Conservation (phyloP, 2,329 filamentous ascomycete species). For the Lecanosticta acicola region DNA sequence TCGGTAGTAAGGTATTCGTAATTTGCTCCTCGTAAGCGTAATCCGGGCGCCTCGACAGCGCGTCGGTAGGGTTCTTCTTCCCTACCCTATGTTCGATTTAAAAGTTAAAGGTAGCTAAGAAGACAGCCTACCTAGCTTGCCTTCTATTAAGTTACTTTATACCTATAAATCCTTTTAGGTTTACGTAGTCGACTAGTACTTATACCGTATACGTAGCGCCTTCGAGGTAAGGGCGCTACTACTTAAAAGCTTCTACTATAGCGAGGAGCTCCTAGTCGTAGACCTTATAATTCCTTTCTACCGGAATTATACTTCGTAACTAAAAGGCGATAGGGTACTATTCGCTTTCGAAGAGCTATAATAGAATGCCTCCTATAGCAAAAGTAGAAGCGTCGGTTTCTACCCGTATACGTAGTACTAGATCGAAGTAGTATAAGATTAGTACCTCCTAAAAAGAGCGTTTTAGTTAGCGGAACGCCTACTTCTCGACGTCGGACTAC, state of each 20-base stretch:
- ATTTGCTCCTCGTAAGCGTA: neutral
- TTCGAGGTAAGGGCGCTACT: constrained; percentile 1
- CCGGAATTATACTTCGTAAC: neutral
- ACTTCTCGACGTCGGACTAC: constrained; percentile 1
- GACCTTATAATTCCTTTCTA: constrained; percentile 2
- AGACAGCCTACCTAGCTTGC: constrained; percentile 5
- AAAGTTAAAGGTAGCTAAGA: constrained; percentile 5
- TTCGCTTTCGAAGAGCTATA: neutral
- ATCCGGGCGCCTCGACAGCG: constrained; percentile 1
- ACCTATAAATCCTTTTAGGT: constrained; percentile 2
- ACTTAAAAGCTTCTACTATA: constrained; percentile 4
- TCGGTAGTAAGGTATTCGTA: constrained; percentile 1
- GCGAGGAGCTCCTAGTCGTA: constrained; percentile 4
- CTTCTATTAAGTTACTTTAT: neutral
- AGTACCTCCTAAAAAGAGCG: neutral
- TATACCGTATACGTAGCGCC: neutral
- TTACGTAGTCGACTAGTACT: constrained; percentile 4
- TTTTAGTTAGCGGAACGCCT: constrained; percentile 3
- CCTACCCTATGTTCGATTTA: constrained; percentile 3
- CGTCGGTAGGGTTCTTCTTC: constrained; percentile 4
- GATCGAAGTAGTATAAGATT: constrained; percentile 2
- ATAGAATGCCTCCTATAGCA: neutral
- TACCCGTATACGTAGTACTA: neutral
- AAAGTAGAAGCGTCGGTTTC: constrained; percentile 2
- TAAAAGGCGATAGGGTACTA: constrained; percentile 4